A percentile compares a stretch with the other conserved stretches of the same genome.
These are phyloP conservation scores for Candida ipomoeae DNA, from an alignment of 805 yeast species.

Conservation along the genomic window DNA sequence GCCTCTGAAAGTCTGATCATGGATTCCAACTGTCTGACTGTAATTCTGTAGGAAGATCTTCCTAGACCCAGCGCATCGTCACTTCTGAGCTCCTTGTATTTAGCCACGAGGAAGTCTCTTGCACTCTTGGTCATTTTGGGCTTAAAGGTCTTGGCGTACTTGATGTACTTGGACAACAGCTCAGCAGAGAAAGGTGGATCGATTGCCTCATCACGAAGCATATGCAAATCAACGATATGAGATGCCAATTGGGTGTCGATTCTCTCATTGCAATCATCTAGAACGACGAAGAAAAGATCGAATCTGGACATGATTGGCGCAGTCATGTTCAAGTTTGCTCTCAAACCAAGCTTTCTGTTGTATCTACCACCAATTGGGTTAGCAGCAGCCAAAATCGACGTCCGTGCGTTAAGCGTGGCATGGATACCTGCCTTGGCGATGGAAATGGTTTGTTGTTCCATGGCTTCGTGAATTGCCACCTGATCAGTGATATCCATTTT, in stretches of 20 bases:
- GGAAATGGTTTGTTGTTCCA: constrained; percentile 99
- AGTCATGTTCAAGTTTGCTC: constrained; percentile 89
- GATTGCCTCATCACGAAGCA: constrained; percentile 86
- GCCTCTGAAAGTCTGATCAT: constrained; percentile 93
- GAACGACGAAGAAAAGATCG: constrained; percentile 88
- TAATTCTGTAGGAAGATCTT: constrained; percentile 84
- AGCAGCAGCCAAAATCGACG: constrained; percentile 97
- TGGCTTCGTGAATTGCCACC: constrained; percentile 98
- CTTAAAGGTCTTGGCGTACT: constrained; percentile 87
- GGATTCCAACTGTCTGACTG: constrained; percentile 94
- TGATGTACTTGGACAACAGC: constrained; percentile 81
- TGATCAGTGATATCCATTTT: constrained; percentile 95
- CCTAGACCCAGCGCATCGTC: constrained; percentile 90
- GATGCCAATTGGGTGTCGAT: constrained; percentile 86
- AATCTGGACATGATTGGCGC: constrained; percentile 99
- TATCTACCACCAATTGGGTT: constrained; percentile 97
- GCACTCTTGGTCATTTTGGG: constrained; percentile 85
- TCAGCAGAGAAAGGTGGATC: constrained; percentile 86
- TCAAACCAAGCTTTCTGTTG: constrained; percentile 76
- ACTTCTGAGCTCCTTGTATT: constrained; percentile 79
- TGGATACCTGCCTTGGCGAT: constrained; percentile 99
- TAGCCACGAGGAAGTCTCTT: constrained; percentile 65
- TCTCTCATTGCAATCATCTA: constrained; percentile 91
- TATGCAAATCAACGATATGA: constrained; percentile 90
- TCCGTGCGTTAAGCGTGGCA: constrained; percentile 94